phyloP scores from a whole-genome alignment of 306 rosid genomes.

The Trifolium subterraneum region DNA sequence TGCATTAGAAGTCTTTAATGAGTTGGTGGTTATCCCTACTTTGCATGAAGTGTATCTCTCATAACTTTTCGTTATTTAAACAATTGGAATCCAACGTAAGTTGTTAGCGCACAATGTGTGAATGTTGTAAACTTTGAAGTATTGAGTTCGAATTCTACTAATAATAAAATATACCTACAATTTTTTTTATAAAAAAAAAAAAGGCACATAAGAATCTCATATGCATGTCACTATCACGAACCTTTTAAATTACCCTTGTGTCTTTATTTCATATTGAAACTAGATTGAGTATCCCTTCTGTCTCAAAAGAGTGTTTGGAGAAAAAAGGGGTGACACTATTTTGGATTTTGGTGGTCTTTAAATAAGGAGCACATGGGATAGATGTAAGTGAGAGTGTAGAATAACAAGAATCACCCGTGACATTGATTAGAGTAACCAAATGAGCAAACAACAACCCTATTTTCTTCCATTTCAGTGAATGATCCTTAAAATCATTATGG shows the following conservation, averaged over 20 bases:
- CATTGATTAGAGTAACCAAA: conserved; percentile 33
- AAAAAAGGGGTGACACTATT: conserved; percentile 7
- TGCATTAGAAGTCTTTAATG: too few relatives aligned
- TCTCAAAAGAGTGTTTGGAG: conserved; percentile 3
- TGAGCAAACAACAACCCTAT: not conserved
- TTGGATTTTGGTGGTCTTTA: conserved; percentile 33
- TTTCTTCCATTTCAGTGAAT: conserved; percentile 35
- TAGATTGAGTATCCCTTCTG: conserved; percentile 37
- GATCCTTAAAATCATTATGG: conserved; percentile 29
- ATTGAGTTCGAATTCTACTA: too few relatives aligned
- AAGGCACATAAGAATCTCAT: conserved; percentile 4
- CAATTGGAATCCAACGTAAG: too few relatives aligned
- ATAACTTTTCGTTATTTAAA: too few relatives aligned
- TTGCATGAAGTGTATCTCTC: too few relatives aligned
- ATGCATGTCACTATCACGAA: conserved; percentile 27
- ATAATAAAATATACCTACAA: too few relatives aligned
- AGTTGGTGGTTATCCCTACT: too few relatives aligned
- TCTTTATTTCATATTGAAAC: conserved; percentile 34
- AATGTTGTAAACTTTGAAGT: too few relatives aligned
- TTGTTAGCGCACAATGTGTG: too few relatives aligned
- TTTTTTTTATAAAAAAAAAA: not conserved
- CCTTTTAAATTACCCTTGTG: conserved; percentile 44
- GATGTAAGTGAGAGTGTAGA: not conserved
- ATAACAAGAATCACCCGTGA: conserved; percentile 33
- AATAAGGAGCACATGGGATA: conserved; percentile 30